Base-by-base conservation (phyloP, 257 asterid species). In the Scutellaria minor region DNA sequence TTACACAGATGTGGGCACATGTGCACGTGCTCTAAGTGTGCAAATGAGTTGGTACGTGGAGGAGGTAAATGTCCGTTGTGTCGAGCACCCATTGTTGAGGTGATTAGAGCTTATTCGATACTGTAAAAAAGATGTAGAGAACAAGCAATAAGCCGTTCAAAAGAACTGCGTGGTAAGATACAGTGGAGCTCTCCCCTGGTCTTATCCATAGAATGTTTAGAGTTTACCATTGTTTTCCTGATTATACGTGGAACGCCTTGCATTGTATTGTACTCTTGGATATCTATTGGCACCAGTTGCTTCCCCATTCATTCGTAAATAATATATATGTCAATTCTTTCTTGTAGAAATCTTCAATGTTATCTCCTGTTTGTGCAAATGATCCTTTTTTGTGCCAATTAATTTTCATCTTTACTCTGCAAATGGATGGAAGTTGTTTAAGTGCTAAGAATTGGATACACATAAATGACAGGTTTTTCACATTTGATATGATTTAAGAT, bases 11-110 rank as follows among this genome's bases (percentile, higher is more conserved):
- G 99, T 56, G 99, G 99, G 80, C 99, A 95, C 80, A 95, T 95
- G 99, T 92, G 99, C 84, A 95, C 98, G n/a, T 95, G 98, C 85
- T 85, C 97, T 14, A 88, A 83, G 67, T 95, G 99, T 73, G 99
- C 99, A 0, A 88, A 86, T 42, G 99, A 95, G 86, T 68, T 95
- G 90, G 89, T 91, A 41, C 85, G 96, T 20, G 87, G 96, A 45
- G 98, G 96, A 57, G 98, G 98, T 24, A 95, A 90, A 80, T 95
- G 99, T 79, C 99, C 99, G 0, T 77, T 92, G 84, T 95, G 99
- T 74, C 88, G 99, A 52, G 97, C 99, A 24, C 99, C 98, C 73
- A 95, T 95, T 68, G 88, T 95, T 13, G 97, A 95, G 95, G 99
- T 95, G 85, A 81, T 95, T 79, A 85, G 98, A 79, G 97, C 99